These are phyloP conservation scores for Wolfiporia cocos DNA, from an alignment of 1,284 basidiomycete genomes.

Conservation along the genomic window DNA sequence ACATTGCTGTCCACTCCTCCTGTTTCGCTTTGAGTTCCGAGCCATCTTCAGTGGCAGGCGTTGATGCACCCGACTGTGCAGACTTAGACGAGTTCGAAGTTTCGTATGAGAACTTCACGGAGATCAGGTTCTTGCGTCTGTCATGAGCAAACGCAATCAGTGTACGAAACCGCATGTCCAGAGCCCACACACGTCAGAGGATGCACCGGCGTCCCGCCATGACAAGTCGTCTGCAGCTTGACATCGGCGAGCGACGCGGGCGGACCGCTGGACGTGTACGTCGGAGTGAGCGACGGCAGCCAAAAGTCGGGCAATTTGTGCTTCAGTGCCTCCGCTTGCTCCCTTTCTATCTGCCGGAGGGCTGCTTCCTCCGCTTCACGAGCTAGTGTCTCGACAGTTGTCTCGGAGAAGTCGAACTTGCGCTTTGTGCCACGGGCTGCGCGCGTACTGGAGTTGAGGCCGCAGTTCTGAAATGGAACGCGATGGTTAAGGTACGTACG, in stretches of 20 bases:
- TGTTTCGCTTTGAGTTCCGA: constrained; percentile 35
- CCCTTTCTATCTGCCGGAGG: constrained; percentile 71
- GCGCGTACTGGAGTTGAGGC: not conserved
- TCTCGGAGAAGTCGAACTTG: constrained; percentile 73
- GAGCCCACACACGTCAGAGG: constrained; percentile 54
- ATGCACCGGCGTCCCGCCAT: constrained; percentile 71
- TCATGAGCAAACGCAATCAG: not conserved
- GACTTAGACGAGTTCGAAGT: constrained; percentile 23
- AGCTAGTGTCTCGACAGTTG: constrained; percentile 64
- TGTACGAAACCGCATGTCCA: not conserved
- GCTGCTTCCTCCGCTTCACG: constrained; percentile 83
- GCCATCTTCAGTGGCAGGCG: constrained; percentile 28
- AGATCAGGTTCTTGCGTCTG: constrained; percentile 71
- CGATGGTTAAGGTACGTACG: constrained; percentile 21
- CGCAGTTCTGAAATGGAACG: not conserved
- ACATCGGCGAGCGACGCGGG: constrained; percentile 67
- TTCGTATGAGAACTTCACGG: constrained; percentile 69
- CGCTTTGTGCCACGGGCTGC: constrained; percentile 63
- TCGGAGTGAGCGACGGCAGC: constrained; percentile 86
- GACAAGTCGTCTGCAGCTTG: constrained; percentile 83
- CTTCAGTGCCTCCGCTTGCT: constrained; percentile 79
- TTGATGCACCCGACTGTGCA: constrained; percentile 35
- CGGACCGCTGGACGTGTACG: constrained; percentile 57
- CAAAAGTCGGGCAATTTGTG: constrained; percentile 93
- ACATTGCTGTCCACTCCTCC: constrained; percentile 57